Conservation (phyloP, 352 stramenopile species). For the Globisporangium splendens region DNA sequence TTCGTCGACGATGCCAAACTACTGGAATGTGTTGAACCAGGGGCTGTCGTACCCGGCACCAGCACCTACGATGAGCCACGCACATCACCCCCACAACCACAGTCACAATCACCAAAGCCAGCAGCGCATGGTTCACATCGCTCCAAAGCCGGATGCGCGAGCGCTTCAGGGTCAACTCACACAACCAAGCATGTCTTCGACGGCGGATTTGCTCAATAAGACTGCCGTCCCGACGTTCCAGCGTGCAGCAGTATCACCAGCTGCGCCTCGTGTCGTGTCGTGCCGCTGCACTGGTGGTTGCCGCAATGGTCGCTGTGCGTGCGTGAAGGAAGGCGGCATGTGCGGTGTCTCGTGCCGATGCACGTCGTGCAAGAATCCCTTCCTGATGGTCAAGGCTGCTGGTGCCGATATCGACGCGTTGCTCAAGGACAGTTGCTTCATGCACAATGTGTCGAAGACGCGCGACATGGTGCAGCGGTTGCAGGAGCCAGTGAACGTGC, state of each 20-base stretch:
- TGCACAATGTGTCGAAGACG: slow-evolving; percentile 86
- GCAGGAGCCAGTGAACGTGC: slow-evolving; percentile 59
- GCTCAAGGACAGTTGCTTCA: slow-evolving; percentile 77
- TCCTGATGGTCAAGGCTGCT: slow-evolving; percentile 74
- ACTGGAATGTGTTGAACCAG: slow-evolving; percentile 85
- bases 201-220: neutral
- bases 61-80: slow-evolving; percentile 7
- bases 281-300: slow-evolving; percentile 80
- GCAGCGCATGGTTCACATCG: slow-evolving; percentile 70
- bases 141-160: slow-evolving; percentile 54
- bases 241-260: neutral
- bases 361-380: slow-evolving; percentile 87
- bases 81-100: neutral
- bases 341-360: slow-evolving; percentile 71
- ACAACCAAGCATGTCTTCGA: slow-evolving; percentile 8
- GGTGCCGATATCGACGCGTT: slow-evolving; percentile 74
- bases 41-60: slow-evolving; percentile 27
- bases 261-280: slow-evolving; percentile 52
- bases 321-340: slow-evolving; percentile 81
- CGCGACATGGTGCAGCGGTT: slow-evolving; percentile 78
- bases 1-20: slow-evolving; percentile 75
- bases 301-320: slow-evolving; percentile 76
- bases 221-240: slow-evolving; percentile 2
- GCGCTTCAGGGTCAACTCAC: slow-evolving; percentile 14
- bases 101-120: slow-evolving; percentile 23